phyloP scores from a whole-genome alignment of 2,329 filamentous ascomycete species.

The Magnaporthales sp. region DNA sequence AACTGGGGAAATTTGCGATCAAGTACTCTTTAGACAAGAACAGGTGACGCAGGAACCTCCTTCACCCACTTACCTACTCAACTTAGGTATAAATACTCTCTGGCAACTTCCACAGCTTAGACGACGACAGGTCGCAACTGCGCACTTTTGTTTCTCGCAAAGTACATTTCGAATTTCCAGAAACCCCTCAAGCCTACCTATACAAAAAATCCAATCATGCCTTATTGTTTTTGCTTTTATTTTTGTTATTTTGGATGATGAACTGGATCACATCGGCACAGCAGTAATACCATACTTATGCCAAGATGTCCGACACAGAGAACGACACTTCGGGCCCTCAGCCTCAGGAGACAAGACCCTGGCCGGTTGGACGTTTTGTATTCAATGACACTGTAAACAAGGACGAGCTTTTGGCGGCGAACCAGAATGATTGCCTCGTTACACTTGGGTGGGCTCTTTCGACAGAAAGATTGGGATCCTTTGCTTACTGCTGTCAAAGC shows the following conservation, averaged over 20 bases:
- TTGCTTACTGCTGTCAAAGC: not conserved
- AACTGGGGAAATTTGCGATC: not conserved
- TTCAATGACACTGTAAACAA: too few species aligned
- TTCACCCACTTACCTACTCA: not conserved
- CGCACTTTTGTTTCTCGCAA: not conserved
- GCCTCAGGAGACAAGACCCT: not conserved
- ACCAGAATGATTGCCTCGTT: not conserved
- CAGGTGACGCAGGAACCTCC: not conserved
- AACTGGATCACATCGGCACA: not conserved
- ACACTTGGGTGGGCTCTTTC: not conserved
- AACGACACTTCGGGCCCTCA: not conserved
- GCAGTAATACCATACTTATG: too few species aligned
- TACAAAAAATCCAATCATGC: not conserved
- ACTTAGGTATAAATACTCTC: not conserved
- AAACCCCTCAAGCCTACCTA: not conserved
- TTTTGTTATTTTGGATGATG: not conserved
- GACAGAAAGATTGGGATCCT: not conserved
- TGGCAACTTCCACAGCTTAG: not conserved
- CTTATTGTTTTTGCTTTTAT: too few species aligned
- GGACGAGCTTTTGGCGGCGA: not conserved
- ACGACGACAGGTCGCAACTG: not conserved
- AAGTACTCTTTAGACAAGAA: not conserved
- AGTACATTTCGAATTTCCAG: not conserved
- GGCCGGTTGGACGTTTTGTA: not conserved
- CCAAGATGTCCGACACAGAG: not conserved